Evolutionary conservation across 495 filamentous ascomycete species (phyloP).

Genomic region (Trypethelium eluteriae): DNA sequence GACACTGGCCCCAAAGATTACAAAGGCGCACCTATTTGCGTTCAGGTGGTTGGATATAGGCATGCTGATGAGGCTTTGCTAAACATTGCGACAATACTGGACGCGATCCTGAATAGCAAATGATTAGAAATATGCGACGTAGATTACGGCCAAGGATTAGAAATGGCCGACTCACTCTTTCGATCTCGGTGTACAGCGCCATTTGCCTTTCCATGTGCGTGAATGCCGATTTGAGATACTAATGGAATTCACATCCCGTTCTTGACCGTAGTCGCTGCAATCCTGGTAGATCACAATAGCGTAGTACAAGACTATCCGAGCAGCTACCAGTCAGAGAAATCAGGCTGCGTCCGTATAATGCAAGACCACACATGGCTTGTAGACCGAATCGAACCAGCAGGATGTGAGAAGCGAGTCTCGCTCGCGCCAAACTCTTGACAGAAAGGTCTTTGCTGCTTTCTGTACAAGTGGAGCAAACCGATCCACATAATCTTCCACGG

Average conservation of each 20-base stretch:
- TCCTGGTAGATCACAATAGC: not conserved
- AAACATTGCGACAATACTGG: slow-evolving; percentile 11
- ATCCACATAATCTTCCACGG: slow-evolving; percentile 6
- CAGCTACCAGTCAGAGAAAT: not conserved
- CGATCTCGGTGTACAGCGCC: slow-evolving; percentile 2
- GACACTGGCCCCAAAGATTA: slow-evolving; percentile 12
- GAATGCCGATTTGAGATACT: not conserved
- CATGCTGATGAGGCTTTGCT: slow-evolving; percentile 12
- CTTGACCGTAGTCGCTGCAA: slow-evolving; percentile 4
- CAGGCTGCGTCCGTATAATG: slow-evolving; percentile 11
- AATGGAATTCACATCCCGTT: slow-evolving; percentile 7
- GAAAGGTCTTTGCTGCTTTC: slow-evolving; percentile 10
- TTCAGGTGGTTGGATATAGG: slow-evolving; percentile 11
- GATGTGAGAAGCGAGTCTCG: slow-evolving; percentile 11
- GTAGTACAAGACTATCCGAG: slow-evolving; percentile 7
- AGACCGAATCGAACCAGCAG: slow-evolving; percentile 2
- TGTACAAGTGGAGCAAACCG: slow-evolving; percentile 11
- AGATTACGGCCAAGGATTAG: slow-evolving; percentile 9
- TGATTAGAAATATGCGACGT: slow-evolving; percentile 10
- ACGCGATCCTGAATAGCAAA: slow-evolving; percentile 8
- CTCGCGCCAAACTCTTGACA: slow-evolving; percentile 12
- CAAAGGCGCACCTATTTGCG: slow-evolving; percentile 12
- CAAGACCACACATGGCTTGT: slow-evolving; percentile 11
- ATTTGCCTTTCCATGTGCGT: slow-evolving; percentile 9
- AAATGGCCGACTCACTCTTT: slow-evolving; percentile 11